A percentile compares a stretch with the other conserved stretches of the same genome.
phyloP scores from a whole-genome alignment of 129 eudicot species.

The Flaveria brownii region DNA sequence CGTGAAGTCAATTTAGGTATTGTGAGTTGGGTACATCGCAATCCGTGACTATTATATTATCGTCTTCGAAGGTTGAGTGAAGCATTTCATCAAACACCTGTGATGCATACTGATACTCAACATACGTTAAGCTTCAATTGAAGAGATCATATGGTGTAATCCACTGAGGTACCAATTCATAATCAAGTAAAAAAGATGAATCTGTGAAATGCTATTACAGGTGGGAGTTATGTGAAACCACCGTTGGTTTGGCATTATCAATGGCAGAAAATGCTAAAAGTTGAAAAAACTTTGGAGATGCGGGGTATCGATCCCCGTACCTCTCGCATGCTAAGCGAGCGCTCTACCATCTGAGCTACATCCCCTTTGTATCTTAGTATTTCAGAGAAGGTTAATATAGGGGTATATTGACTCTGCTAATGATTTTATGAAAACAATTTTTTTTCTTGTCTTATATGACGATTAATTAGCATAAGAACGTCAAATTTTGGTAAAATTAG shows the following conservation, averaged over 20 bases:
- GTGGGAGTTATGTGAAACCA: no score
- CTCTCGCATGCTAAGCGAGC: conserved; percentile 81
- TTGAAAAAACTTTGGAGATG: conserved; percentile 25
- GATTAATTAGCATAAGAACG: no score
- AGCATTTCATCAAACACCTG: conserved; percentile 7
- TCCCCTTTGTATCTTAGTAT: conserved; percentile 28
- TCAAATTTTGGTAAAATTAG: no score
- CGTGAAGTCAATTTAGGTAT: conserved; percentile 49
- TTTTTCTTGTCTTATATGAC: no score
- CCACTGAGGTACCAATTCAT: neutral
- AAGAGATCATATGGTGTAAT: neutral
- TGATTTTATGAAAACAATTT: no score
- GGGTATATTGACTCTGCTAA: no score
- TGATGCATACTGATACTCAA: no score
- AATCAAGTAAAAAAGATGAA: no score
- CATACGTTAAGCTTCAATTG: neutral
- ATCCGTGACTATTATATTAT: neutral
- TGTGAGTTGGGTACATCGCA: neutral
- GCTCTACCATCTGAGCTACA: conserved; percentile 73
- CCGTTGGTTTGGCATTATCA: no score
- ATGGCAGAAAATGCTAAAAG: no score
- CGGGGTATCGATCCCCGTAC: conserved; percentile 80
- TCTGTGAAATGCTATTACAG: no score
- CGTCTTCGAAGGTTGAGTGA: neutral
- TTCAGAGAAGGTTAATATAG: no score